Base-by-base conservation (phyloP, 2,329 filamentous ascomycete genomes). In the Aspergillus ochraceus region DNA sequence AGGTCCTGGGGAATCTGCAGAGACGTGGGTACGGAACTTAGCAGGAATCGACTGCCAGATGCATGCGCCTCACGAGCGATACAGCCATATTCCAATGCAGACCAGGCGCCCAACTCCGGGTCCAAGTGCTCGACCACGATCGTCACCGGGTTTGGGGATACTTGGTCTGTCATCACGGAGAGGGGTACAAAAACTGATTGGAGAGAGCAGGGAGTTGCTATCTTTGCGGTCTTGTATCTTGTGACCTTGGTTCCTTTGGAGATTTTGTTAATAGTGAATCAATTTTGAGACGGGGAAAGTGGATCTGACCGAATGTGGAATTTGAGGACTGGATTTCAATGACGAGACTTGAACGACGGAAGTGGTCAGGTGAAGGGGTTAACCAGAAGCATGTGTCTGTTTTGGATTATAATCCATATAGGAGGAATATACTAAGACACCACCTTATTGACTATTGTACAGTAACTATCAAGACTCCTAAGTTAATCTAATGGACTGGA, bases 81-180 rank as follows among this genome's bases (percentile, higher is more conserved):
- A 71, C 90, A 86, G 57, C 87, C 81, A 80, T 99, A 99, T 80
- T 99, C 95, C 55, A 98, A 86, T 64, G 91, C 88, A 24, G 95
- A 98, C 95, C 95, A 99, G 46, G 87, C 86, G 36, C 96, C 95
- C 30, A 99, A 84, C 77, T 99, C 95, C 46, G 91, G 89, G 79
- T 99, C 95, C 65, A 99, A 88, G 78, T 99, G 94, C 81, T 98
- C 94, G 69, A 98, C 93, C 70, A 98, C 90, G 79, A 95, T 97
- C 49, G 88, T 93, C 77, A 92, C 90, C 65, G 75, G 74, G 19
- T 64, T 66, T 47, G 73, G 29, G 19, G 64, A 36, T 51, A 20
- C 64, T 52, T 69, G 63, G 52, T 66, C 67, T 58, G 57, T 55
- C 72, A 74, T 75, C 46, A 49, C 62, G 58, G 29, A 12, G 36